Evolutionary conservation across 139 green algal species (phyloP).

Genomic region (Axilococcus clingmanii): DNA sequence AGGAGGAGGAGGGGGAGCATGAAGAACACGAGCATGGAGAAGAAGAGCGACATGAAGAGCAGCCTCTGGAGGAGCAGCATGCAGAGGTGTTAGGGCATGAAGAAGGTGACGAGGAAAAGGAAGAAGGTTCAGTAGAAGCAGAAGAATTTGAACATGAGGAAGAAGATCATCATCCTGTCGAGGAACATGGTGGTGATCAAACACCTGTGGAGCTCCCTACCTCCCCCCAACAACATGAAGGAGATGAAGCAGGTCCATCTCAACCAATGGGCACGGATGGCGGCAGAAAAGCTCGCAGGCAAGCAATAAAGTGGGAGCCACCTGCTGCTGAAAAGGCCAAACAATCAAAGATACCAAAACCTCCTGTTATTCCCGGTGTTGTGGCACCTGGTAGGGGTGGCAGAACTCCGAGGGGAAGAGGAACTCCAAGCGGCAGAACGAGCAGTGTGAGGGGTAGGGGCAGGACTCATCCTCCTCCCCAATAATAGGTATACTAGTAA

Average conservation of each 20-base stretch:
- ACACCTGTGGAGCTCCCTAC: not conserved
- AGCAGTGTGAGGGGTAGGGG: not conserved
- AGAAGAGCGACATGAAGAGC: not conserved
- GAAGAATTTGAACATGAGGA: not conserved
- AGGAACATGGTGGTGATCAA: not conserved
- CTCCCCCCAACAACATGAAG: not conserved
- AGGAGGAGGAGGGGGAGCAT: not conserved
- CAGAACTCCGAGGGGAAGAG: not conserved
- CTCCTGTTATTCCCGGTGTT: no score
- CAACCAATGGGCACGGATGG: no score
- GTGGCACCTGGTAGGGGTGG: not conserved
- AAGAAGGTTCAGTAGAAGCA: not conserved
- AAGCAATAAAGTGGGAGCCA: not conserved
- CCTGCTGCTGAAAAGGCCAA: not conserved
- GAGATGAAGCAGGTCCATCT: no score
- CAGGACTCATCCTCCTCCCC: not conserved
- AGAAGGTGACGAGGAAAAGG: conserved; percentile 3
- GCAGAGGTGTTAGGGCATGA: not conserved
- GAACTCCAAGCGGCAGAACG: not conserved
- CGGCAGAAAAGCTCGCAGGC: no score
- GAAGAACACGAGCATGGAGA: not conserved
- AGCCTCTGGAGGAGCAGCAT: not conserved
- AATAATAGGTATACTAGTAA: conserved; percentile 1
- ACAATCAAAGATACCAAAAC: not conserved
- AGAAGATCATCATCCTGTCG: conserved; percentile 2